phyloP scores from a whole-genome alignment of 208 protist species.

The Trypanosoma caninum region DNA sequence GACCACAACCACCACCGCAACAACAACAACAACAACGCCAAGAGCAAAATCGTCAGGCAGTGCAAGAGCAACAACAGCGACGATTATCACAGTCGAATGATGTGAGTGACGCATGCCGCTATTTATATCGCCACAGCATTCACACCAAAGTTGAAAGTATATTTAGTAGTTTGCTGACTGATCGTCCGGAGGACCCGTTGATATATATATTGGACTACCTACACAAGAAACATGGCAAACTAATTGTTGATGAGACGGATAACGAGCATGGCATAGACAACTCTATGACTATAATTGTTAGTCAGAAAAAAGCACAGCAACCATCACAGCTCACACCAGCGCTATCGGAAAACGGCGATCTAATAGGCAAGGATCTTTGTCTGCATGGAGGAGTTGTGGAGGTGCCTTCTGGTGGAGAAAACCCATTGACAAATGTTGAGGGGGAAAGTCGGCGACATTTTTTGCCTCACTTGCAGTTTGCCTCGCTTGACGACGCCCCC shows the following conservation, averaged over 20 bases:
- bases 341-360: neutral
- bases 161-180: conserved; percentile 41
- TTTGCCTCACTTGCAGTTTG: too few species aligned
- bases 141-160: conserved; percentile 39
- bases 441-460: too few species aligned
- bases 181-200: conserved; percentile 44
- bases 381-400: too few species aligned
- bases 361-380: too few species aligned
- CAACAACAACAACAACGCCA: neutral
- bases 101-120: conserved; percentile 8
- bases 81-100: conserved; percentile 3
- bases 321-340: neutral
- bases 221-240: conserved; percentile 11
- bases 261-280: neutral
- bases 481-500: too few species aligned
- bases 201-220: conserved; percentile 36
- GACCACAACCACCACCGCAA: neutral
- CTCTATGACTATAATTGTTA: neutral
- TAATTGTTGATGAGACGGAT: conserved; percentile 2
- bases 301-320: neutral
- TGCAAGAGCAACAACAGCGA: conserved; percentile 12
- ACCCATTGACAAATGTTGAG: too few species aligned
- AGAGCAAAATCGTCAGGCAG: neutral
- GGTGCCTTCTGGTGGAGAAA: too few species aligned
- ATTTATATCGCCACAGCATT: conserved; percentile 17